Evolutionary conservation across 352 stramenopile genomes (phyloP).

Genomic region (Ophiocytium majus): DNA sequence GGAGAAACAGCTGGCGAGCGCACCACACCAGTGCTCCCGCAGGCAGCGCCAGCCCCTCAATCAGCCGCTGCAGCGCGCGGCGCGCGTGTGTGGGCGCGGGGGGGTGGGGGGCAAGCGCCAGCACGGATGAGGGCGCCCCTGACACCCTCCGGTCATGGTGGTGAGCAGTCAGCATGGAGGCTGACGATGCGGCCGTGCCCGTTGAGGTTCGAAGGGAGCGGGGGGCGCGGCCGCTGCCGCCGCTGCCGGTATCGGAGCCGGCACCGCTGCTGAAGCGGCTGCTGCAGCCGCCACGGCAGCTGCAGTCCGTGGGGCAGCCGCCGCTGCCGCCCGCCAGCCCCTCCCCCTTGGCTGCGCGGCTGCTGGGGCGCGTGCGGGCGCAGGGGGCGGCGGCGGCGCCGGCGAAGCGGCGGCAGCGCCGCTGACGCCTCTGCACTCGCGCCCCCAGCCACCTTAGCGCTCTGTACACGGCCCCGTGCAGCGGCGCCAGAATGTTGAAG

Average conservation of each 20-base stretch:
- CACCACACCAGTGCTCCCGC: background rate
- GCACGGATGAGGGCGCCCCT: background rate
- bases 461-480: background rate
- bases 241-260: too few species aligned
- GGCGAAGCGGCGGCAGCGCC: background rate
- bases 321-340: background rate
- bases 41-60: background rate
- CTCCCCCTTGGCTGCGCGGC: too few species aligned
- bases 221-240: background rate
- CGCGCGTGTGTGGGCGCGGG: background rate
- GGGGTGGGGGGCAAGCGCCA: background rate
- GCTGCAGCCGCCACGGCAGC: background rate
- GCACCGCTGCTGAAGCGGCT: background rate
- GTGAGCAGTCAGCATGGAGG: too few species aligned
- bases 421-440: too few species aligned
- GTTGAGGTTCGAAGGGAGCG: background rate
- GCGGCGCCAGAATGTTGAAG: background rate
- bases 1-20: background rate
- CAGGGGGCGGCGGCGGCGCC: too few species aligned
- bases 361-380: background rate
- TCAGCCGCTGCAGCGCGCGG: background rate
- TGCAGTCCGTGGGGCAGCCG: background rate
- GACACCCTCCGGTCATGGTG: too few species aligned
- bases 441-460: too few species aligned
- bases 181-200: background rate